Evolutionary conservation across 2,329 filamentous ascomycete genomes (phyloP), one percentile per base, ranked within the genome.

Genomic region (Didymosphaeria variabile): DNA sequence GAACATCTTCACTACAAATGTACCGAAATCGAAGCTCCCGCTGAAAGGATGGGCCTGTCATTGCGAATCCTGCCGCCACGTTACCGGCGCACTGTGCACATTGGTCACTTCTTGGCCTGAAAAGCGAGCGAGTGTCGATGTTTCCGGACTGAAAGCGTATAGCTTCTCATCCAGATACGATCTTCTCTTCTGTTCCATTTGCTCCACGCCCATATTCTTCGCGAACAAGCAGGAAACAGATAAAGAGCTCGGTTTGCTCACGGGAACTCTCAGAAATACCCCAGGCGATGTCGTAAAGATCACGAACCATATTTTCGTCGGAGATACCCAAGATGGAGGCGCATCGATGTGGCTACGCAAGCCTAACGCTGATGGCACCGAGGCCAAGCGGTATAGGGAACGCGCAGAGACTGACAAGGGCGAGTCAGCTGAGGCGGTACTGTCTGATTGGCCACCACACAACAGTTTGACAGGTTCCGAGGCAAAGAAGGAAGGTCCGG

Each of bases 301-400:
- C 17, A 63, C 53, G 0, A 60, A 77, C 1, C 81, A 85, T 57
- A 79, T 83, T 3, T 85, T 80, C 59, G 74, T 86, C 0, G 79
- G 72, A 0, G 84, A 87, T 58, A 87, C 85, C 0, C 31, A 77
- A 1, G 85, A 88, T 66, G 85, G 85, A 2, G 85, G 86, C 0
- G 79, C 84, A 1, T 79, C 79, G 2, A 67, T 78, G 1, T 87
- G 83, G 83, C 66, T 86, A 5, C 75, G 73, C 26, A 64, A 73
- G 7, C 55, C 71, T 0, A 80, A 82, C 44, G 57, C 64, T 0
- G 72, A 77, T 46, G 77, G 74, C 3, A 77, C 55, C 0, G 59
- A 68, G n/a, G 63, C 62, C 8, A 65, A 62, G 46, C 62, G 73
- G 1, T 76, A 66, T 49, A 62, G 59, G 29, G 17, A 46, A 8